Conservation (phyloP, 2,329 filamentous ascomycete genomes). For the Ambrosiella xylebori region DNA sequence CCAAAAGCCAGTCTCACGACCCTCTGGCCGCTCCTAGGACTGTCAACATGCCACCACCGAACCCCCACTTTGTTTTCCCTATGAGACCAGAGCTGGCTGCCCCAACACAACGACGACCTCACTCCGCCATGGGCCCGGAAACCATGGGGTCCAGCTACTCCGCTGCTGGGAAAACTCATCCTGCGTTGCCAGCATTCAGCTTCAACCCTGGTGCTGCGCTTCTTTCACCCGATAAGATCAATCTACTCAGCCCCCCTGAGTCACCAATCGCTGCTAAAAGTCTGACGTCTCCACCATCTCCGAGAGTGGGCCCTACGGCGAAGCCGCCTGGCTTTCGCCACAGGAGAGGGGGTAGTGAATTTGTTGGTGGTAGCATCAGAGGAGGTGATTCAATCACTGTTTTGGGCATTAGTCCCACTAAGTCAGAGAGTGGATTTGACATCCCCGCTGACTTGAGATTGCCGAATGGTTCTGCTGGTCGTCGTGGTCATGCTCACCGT, state of each 20-base stretch:
- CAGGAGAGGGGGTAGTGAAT: slow-evolving; percentile 67
- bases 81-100: slow-evolving; percentile 27
- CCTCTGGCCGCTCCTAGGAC: slow-evolving; percentile 4
- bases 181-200: slow-evolving; percentile 34
- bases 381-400: slow-evolving; percentile 39
- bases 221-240: slow-evolving; percentile 19
- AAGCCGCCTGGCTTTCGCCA: slow-evolving; percentile 46
- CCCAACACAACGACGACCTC: slow-evolving; percentile 28
- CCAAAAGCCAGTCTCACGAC: slow-evolving; percentile 12
- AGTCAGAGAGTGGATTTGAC: slow-evolving; percentile 37
- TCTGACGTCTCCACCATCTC: slow-evolving; percentile 29
- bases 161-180: slow-evolving; percentile 13
- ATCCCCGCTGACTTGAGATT: slow-evolving; percentile 37
- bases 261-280: slow-evolving; percentile 29
- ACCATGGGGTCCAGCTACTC: slow-evolving; percentile 16
- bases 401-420: slow-evolving; percentile 54
- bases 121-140: slow-evolving; percentile 34
- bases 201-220: slow-evolving; percentile 33
- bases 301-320: slow-evolving; percentile 26
- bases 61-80: slow-evolving; percentile 50
- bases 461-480: slow-evolving; percentile 33
- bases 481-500: slow-evolving; percentile 57
- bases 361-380: slow-evolving; percentile 57
- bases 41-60: slow-evolving; percentile 30
- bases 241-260: slow-evolving; percentile 35